Evolutionary conservation across 1,284 basidiomycete genomes (phyloP).

Genomic region (Ceratobasidium theobromae): DNA sequence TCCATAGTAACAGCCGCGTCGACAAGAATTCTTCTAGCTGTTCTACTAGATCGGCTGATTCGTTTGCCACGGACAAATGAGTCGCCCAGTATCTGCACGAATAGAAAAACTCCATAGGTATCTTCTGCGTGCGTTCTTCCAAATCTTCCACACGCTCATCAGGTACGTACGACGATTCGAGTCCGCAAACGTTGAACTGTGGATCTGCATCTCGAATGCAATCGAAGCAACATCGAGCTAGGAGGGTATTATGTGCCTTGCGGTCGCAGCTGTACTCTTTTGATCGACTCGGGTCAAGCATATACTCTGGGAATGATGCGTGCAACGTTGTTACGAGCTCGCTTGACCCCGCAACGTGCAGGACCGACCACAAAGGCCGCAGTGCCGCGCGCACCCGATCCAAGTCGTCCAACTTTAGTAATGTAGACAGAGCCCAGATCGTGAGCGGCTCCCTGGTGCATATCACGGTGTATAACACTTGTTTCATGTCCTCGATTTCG

Average conservation of each 20-base stretch:
- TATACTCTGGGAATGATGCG: slow-evolving; percentile 10
- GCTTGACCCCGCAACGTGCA: neutral
- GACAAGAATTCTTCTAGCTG: neutral
- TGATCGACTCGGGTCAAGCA: neutral
- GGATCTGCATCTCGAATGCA: neutral
- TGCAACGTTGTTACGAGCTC: neutral
- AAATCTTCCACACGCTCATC: neutral
- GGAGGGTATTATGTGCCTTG: neutral
- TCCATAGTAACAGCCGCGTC: slow-evolving; percentile 4
- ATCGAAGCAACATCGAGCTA: slow-evolving; percentile 1
- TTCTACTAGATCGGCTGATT: neutral
- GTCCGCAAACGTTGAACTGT: slow-evolving; percentile 6
- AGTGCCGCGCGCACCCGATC: neutral
- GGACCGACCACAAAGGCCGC: slow-evolving; percentile 7
- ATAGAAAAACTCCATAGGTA: neutral
- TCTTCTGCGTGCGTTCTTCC: neutral
- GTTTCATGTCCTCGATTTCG: neutral
- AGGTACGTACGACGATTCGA: slow-evolving; percentile 2
- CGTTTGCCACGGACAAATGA: neutral
- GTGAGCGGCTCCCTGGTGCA: slow-evolving; percentile 4
- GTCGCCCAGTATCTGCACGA: slow-evolving; percentile 9
- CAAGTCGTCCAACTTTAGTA: neutral
- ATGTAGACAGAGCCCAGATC: neutral
- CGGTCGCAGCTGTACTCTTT: neutral
- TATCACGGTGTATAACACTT: neutral